A percentile compares a stretch with the other conserved stretches of the same genome.
phyloP scores from a whole-genome alignment of 352 stramenopile genomes.

The Phytopythium sindhum region DNA sequence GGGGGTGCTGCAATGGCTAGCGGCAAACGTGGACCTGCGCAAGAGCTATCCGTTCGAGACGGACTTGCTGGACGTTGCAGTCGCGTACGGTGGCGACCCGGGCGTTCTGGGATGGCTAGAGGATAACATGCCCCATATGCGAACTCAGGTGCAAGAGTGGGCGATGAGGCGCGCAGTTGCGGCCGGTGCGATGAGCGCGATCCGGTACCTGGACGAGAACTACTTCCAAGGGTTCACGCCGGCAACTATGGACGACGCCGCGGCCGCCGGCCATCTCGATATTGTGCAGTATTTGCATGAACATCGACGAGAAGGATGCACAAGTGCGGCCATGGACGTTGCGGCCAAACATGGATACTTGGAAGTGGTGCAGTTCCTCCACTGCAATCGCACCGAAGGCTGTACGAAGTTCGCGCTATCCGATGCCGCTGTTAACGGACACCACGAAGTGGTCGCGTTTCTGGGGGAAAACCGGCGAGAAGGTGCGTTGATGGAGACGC shows the following conservation, averaged over 20 bases:
- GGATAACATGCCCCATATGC: slow-evolving; percentile 5
- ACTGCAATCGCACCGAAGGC: slow-evolving; percentile 24
- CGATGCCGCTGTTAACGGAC: slow-evolving; percentile 19
- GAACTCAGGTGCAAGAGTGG: neutral
- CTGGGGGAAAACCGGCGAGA: slow-evolving; percentile 24
- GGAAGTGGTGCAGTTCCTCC: slow-evolving; percentile 24
- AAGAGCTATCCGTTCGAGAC: slow-evolving; percentile 14
- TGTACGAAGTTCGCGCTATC: slow-evolving; percentile 27
- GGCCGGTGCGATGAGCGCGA: slow-evolving; percentile 15
- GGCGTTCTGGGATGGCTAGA: slow-evolving; percentile 23
- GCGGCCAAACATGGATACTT: slow-evolving; percentile 23
- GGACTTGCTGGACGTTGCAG: slow-evolving; percentile 1
- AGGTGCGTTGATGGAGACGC: slow-evolving; percentile 14
- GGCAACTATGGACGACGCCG: slow-evolving; percentile 23
- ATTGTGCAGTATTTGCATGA: slow-evolving; percentile 29
- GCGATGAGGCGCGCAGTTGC: slow-evolving; percentile 2
- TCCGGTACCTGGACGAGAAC: slow-evolving; percentile 23
- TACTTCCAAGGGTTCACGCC: slow-evolving; percentile 18
- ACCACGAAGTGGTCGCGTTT: slow-evolving; percentile 22
- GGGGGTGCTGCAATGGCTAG: slow-evolving; percentile 21
- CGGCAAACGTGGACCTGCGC: slow-evolving; percentile 10
- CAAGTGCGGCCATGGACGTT: slow-evolving; percentile 28
- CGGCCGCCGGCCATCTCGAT: slow-evolving; percentile 19
- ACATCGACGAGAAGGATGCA: slow-evolving; percentile 22
- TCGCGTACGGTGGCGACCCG: slow-evolving; percentile 9